A percentile compares a stretch with the other conserved stretches of the same genome.
phyloP scores from a whole-genome alignment of 2,329 filamentous ascomycete species.

The Nectriaceae sp. region DNA sequence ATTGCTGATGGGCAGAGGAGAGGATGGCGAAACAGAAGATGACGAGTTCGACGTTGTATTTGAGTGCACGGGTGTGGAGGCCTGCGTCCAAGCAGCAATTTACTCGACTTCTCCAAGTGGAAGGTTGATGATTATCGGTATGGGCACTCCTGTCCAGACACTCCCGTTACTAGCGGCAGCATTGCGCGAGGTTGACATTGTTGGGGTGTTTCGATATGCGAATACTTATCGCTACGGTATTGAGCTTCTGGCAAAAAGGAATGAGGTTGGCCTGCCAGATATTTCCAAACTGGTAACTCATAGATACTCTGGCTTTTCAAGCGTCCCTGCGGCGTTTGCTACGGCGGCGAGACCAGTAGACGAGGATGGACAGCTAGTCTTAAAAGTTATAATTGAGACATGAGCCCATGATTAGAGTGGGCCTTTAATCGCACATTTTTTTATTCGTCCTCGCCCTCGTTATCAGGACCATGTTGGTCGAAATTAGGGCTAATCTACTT shows the following conservation, averaged over 20 bases:
- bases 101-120: constrained; percentile 49
- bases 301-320: constrained; percentile 12
- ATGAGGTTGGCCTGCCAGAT: constrained; percentile 13
- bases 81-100: constrained; percentile 16
- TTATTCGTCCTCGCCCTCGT: too few relatives aligned
- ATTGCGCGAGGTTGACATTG: constrained; percentile 4
- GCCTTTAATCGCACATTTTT: too few relatives aligned
- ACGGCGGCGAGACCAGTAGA: constrained; percentile 16
- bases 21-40: background rate
- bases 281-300: constrained; percentile 17
- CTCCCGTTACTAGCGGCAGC: constrained; percentile 43
- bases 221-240: constrained; percentile 22
- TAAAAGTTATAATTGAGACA: constrained; percentile 22
- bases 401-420: too few relatives aligned
- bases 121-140: constrained; percentile 56
- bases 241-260: constrained; percentile 14
- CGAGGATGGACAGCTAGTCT: constrained; percentile 16
- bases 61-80: constrained; percentile 21
- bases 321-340: constrained; percentile 13
- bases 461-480: too few relatives aligned
- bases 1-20: background rate
- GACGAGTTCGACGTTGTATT: constrained; percentile 13
- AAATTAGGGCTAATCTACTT: too few relatives aligned
- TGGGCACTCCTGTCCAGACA: constrained; percentile 59
- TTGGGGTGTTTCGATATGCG: constrained; percentile 9